Conservation (phyloP, 2,329 filamentous ascomycete species). For the Zymoseptoria brevis region DNA sequence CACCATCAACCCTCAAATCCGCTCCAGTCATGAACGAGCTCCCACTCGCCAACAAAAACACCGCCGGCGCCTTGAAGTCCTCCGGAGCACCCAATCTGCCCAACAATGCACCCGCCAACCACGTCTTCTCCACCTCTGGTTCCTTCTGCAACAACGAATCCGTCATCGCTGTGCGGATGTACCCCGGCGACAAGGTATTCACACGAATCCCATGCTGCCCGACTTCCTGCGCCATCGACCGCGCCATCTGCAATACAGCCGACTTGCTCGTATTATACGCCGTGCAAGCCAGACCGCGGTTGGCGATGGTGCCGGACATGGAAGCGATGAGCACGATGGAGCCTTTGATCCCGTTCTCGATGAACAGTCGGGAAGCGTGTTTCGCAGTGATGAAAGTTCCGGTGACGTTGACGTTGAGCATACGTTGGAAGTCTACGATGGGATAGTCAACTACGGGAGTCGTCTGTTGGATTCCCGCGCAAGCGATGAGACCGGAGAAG, state of each 20-base stretch:
- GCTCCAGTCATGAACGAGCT: slow-evolving; percentile 64
- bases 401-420: slow-evolving; percentile 33
- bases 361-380: slow-evolving; percentile 28
- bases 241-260: slow-evolving; percentile 45
- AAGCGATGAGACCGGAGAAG: slow-evolving; percentile 40
- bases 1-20: slow-evolving; percentile 63
- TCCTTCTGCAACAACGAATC: slow-evolving; percentile 32
- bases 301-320: slow-evolving; percentile 31
- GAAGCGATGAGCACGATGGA: slow-evolving; percentile 34
- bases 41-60: slow-evolving; percentile 59
- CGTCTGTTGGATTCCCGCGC: slow-evolving; percentile 22
- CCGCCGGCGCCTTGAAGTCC: slow-evolving; percentile 57
- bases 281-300: slow-evolving; percentile 40
- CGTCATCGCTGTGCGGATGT: slow-evolving; percentile 32
- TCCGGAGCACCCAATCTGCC: slow-evolving; percentile 48
- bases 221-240: slow-evolving; percentile 49
- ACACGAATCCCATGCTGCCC: slow-evolving; percentile 30
- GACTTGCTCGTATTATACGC: slow-evolving; percentile 51
- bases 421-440: slow-evolving; percentile 27
- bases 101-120: slow-evolving; percentile 48
- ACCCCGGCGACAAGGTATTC: slow-evolving; percentile 29
- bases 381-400: slow-evolving; percentile 32
- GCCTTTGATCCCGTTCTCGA: slow-evolving; percentile 24
- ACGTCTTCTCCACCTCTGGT: slow-evolving; percentile 45
- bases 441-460: slow-evolving; percentile 29